phyloP scores from a whole-genome alignment of 1,284 basidiomycete species.

The Leccinum subrobustum region DNA sequence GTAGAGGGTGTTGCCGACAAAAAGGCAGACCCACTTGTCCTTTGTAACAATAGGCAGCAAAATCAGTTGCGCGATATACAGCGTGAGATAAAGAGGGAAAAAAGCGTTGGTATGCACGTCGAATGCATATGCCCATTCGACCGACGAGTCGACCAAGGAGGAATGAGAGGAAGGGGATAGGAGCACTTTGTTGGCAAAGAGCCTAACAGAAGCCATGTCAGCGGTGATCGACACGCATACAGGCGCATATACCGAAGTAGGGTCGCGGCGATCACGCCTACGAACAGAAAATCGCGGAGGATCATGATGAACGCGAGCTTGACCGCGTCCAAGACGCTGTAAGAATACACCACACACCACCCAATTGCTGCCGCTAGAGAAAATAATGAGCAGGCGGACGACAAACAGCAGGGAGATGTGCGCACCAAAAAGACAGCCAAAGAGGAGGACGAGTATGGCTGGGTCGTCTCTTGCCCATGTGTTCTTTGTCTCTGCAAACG shows the following conservation, averaged over 20 bases:
- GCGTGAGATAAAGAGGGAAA: constrained; percentile 87
- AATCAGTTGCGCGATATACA: constrained; percentile 85
- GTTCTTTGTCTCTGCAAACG: constrained; percentile 86
- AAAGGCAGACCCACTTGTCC: constrained; percentile 88
- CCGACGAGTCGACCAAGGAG: constrained; percentile 66
- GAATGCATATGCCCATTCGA: constrained; percentile 93
- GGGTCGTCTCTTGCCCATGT: constrained; percentile 96
- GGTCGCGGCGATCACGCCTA: constrained; percentile 73
- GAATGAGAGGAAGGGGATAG: constrained; percentile 74
- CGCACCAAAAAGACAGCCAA: constrained; percentile 72
- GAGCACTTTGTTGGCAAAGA: constrained; percentile 69
- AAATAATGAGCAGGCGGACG: neutral
- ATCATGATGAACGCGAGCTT: constrained; percentile 78
- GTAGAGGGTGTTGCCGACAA: constrained; percentile 92
- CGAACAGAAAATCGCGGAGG: constrained; percentile 80
- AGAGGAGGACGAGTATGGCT: constrained; percentile 84
- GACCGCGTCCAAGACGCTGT: constrained; percentile 54
- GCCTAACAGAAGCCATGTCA: constrained; percentile 41
- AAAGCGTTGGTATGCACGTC: constrained; percentile 95
- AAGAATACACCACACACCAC: constrained; percentile 85
- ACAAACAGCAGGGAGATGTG: neutral
- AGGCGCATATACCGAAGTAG: constrained; percentile 62
- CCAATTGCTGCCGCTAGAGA: constrained; percentile 68
- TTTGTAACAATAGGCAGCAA: constrained; percentile 79
- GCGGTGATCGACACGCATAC: neutral